Conservation (phyloP, 2,329 filamentous ascomycete genomes). For the Thielaviopsis euricoi region DNA sequence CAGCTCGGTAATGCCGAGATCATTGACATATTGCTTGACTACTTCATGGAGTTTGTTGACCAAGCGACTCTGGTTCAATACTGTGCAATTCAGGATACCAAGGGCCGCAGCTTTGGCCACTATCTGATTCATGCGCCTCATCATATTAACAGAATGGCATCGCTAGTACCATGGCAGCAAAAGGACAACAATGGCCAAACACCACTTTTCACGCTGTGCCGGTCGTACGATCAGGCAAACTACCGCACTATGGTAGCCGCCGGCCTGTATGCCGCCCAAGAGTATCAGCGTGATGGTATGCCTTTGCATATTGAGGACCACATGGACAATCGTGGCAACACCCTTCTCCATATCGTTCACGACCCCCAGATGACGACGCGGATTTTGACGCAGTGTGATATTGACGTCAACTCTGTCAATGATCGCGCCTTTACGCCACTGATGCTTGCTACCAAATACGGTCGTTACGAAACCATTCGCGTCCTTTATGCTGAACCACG, state of each 20-base stretch:
- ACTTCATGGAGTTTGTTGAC: slow-evolving; percentile 41
- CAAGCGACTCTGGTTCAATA: slow-evolving; percentile 47
- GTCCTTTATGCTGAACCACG: slow-evolving; percentile 74
- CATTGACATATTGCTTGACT: slow-evolving; percentile 59
- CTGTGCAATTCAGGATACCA: slow-evolving; percentile 58
- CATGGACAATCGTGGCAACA: slow-evolving; percentile 84
- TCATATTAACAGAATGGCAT: slow-evolving; percentile 61
- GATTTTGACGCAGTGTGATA: slow-evolving; percentile 71
- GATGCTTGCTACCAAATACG: slow-evolving; percentile 98
- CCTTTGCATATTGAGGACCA: slow-evolving; percentile 86
- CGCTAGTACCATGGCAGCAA: slow-evolving; percentile 70
- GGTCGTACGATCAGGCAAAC: slow-evolving; percentile 83
- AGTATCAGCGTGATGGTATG: slow-evolving; percentile 58
- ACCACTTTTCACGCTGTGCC: slow-evolving; percentile 85
- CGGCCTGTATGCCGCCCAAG: slow-evolving; percentile 57
- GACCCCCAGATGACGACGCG: slow-evolving; percentile 60
- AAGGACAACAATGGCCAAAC: slow-evolving; percentile 95
- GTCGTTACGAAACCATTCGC: slow-evolving; percentile 81
- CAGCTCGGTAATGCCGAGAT: slow-evolving; percentile 64
- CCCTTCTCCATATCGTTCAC: slow-evolving; percentile 86
- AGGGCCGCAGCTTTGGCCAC: slow-evolving; percentile 82
- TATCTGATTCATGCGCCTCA: slow-evolving; percentile 86
- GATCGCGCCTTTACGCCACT: slow-evolving; percentile 88
- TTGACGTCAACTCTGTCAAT: slow-evolving; percentile 91
- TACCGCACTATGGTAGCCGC: slow-evolving; percentile 79